Evolutionary conservation across 805 yeast species (phyloP).

Genomic region (Sugiyamaella chiloensis): DNA sequence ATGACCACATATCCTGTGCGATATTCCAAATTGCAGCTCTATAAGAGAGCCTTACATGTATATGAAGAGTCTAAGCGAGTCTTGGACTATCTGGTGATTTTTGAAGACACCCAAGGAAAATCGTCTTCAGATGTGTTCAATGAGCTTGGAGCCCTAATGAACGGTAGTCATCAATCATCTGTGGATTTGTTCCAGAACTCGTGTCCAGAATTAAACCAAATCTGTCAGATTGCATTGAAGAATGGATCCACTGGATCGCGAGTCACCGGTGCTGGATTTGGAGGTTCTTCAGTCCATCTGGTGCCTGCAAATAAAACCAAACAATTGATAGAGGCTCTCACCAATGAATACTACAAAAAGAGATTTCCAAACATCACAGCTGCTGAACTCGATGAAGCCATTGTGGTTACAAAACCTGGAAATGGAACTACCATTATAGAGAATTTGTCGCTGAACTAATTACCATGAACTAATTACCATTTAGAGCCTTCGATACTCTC

Average conservation of each 20-base stretch:
- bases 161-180: slow-evolving; percentile 56
- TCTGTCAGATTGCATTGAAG: slow-evolving; percentile 51
- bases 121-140: slow-evolving; percentile 37
- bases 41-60: slow-evolving; percentile 60
- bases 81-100: slow-evolving; percentile 44
- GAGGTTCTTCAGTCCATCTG: slow-evolving; percentile 69
- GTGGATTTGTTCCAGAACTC: slow-evolving; percentile 51
- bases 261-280: slow-evolving; percentile 80
- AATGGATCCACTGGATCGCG: slow-evolving; percentile 65
- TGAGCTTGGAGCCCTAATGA: slow-evolving; percentile 54
- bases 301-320: slow-evolving; percentile 44
- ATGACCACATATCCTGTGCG: slow-evolving; percentile 55
- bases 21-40: slow-evolving; percentile 52
- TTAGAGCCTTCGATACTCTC: too few relatives aligned
- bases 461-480: too few relatives aligned
- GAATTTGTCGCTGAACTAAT: slow-evolving; percentile 17
- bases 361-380: slow-evolving; percentile 48
- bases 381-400: slow-evolving; percentile 47
- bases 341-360: slow-evolving; percentile 48
- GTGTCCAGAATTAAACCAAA: slow-evolving; percentile 49
- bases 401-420: slow-evolving; percentile 55
- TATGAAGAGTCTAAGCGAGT: slow-evolving; percentile 61
- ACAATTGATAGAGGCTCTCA: slow-evolving; percentile 42
- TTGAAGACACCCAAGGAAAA: slow-evolving; percentile 29
- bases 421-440: slow-evolving; percentile 42